Conservation (phyloP, 2,329 filamentous ascomycete species). For the Meredithiella fracta region DNA sequence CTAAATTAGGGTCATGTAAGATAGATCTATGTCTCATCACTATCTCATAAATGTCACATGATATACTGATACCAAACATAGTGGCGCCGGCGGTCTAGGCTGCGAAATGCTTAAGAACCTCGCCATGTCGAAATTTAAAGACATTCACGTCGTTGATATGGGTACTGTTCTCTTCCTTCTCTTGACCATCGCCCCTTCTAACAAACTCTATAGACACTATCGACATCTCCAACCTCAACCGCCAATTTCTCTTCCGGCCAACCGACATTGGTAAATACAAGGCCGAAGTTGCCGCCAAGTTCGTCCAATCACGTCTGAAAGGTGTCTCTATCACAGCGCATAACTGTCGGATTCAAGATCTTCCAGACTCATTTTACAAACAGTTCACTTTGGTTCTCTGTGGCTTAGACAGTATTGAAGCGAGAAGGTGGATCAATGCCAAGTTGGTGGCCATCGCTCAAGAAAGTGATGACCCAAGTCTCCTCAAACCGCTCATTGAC, state of each 20-base stretch:
- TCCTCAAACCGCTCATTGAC: slow-evolving; percentile 83
- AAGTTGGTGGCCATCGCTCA: slow-evolving; percentile 85
- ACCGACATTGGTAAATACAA: slow-evolving; percentile 86
- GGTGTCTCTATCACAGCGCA: slow-evolving; percentile 88
- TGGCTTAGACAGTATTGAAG: slow-evolving; percentile 91
- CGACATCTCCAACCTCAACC: slow-evolving; percentile 93
- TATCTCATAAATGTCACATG: slow-evolving; percentile 13
- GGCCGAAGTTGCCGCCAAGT: slow-evolving; percentile 79
- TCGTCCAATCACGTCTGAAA: slow-evolving; percentile 77
- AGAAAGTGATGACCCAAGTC: slow-evolving; percentile 55
- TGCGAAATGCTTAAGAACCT: slow-evolving; percentile 96
- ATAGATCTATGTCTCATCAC: slow-evolving; percentile 16
- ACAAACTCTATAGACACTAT: slow-evolving; percentile 56
- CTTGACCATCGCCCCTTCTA: not conserved
- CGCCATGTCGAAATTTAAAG: slow-evolving; percentile 84
- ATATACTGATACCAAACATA: slow-evolving; percentile 26
- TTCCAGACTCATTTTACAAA: slow-evolving; percentile 84
- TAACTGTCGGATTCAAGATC: slow-evolving; percentile 91
- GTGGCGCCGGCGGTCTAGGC: slow-evolving; percentile 82
- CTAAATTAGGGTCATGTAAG: slow-evolving; percentile 34
- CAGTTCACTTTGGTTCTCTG: slow-evolving; percentile 91
- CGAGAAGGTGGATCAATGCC: slow-evolving; percentile 95
- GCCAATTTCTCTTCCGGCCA: slow-evolving; percentile 89
- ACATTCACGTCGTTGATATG: slow-evolving; percentile 99
- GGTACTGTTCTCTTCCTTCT: slow-evolving; percentile 30